Base-by-base conservation (phyloP, 805 yeast genomes). In the Hanseniaspora lindneri region DNA sequence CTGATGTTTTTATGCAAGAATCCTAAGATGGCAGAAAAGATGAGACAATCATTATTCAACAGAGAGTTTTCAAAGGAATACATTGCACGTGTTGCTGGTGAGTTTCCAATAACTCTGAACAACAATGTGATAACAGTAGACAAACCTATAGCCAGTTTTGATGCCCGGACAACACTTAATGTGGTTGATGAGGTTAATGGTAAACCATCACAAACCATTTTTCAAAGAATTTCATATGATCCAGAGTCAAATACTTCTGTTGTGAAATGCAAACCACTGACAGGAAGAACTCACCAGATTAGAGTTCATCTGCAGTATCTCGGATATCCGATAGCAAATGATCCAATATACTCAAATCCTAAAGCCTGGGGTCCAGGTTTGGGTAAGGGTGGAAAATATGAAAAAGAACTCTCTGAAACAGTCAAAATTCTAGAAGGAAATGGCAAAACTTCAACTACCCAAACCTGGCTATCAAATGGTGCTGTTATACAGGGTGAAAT, bases 201-300 rank as follows among this genome's bases (percentile, higher is more conserved):
- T 1, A 85, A 83, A 57, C 78, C 76, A 16, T 88, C 96, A 6
- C 73, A 64, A 44, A 92, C 98, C 0, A 61, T 68, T 13, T 92
- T 89, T 64, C 66, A 62, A 50, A 69, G 83, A 41, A 65, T 72
- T 83, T 46, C 49, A n/a, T 83, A 72, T 58, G 85, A 88, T 63
- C 75, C 82, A 1, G 59, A 71, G 56, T 19, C 48, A 4, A 39
- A 46, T 28, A 68, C 57, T 17, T 62, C 62, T 76, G 71, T 92
- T 24, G 95, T 92, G 3, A 70, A 77, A 52, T 89, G 97, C 63
- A 73, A 69, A 54, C 98, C 98, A 1, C 66, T 74, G 16, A 89
- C 98, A 0, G 98, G 98, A 0, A 71, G 98, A 59, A 86, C 96
- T 0, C 98, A 89, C 62, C 98, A 89, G 61, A 87, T 92, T 44